phyloP scores from a whole-genome alignment of 805 yeast species.

The Cyberlindnera galapagoensis region DNA sequence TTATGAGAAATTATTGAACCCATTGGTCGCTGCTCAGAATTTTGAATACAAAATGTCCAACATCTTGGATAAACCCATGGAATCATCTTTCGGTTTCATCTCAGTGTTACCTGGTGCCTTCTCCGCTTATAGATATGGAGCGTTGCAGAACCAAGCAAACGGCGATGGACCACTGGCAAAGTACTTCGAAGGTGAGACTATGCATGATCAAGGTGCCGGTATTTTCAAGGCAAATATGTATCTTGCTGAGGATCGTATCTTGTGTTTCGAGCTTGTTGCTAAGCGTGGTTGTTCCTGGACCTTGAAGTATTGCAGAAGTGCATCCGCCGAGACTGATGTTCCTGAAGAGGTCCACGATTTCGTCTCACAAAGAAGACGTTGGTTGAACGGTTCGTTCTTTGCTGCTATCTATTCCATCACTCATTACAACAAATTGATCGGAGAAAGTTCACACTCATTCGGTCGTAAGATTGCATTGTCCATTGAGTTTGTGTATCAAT shows the following conservation, averaged over 20 bases:
- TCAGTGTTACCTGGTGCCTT: constrained; percentile 96
- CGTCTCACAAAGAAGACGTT: constrained; percentile 87
- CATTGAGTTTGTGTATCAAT: constrained; percentile 75
- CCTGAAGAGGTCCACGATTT: constrained; percentile 85
- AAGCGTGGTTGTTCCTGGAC: constrained; percentile 69
- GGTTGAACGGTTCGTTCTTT: constrained; percentile 96
- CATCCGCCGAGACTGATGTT: constrained; percentile 92
- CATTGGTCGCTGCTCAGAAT: constrained; percentile 92
- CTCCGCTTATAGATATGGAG: constrained; percentile 85
- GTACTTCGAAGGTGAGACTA: constrained; percentile 87
- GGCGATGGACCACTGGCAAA: constrained; percentile 85
- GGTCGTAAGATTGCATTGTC: constrained; percentile 64
- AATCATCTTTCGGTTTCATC: constrained; percentile 89
- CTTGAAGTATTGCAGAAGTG: constrained; percentile 77
- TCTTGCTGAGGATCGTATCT: constrained; percentile 91
- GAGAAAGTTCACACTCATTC: constrained; percentile 59
- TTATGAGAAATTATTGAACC: constrained; percentile 56
- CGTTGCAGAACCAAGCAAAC: constrained; percentile 55
- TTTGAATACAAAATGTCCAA: constrained; percentile 96
- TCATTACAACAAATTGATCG: constrained; percentile 73
- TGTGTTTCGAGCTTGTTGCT: constrained; percentile 94
- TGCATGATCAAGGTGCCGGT: constrained; percentile 61
- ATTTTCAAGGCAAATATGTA: constrained; percentile 95
- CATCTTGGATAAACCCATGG: constrained; percentile 92
- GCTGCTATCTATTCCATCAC: constrained; percentile 85